Conservation (phyloP, 129 eudicot species). For the Flaveria robusta region DNA sequence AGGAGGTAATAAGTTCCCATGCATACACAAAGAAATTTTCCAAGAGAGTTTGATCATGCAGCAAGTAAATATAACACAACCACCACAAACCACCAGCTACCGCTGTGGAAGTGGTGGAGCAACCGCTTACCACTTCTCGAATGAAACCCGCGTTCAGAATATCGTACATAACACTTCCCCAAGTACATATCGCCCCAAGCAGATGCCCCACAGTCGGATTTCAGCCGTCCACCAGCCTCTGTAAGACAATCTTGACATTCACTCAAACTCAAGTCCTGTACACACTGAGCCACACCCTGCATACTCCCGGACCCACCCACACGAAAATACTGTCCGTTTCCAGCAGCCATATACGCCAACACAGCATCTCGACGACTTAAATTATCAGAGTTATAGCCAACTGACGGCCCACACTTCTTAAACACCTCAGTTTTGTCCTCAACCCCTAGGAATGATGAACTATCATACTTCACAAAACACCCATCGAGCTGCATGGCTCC, state of each 20-base stretch:
- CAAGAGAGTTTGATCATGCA: background rate
- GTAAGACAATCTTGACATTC: slow-evolving; percentile 82
- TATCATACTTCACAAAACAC: slow-evolving; percentile 66
- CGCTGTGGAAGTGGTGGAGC: slow-evolving; percentile 44
- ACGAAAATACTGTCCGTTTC: slow-evolving; percentile 58
- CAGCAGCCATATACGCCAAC: slow-evolving; percentile 50
- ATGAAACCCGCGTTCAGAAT: slow-evolving; percentile 53
- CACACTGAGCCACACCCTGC: slow-evolving; percentile 78
- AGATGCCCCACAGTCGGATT: slow-evolving; percentile 50
- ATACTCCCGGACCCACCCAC: slow-evolving; percentile 73
- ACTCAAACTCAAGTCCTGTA: slow-evolving; percentile 64
- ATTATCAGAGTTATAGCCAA: slow-evolving; percentile 50
- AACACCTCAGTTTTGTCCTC: slow-evolving; percentile 64
- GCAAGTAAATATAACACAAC: slow-evolving; percentile 32
- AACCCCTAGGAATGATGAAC: slow-evolving; percentile 57
- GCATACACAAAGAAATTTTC: slow-evolving; percentile 19
- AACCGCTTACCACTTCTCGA: slow-evolving; percentile 63
- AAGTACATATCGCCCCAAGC: slow-evolving; percentile 77
- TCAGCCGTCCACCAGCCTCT: slow-evolving; percentile 64
- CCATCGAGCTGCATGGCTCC: slow-evolving; percentile 78
- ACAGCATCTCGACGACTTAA: slow-evolving; percentile 52
- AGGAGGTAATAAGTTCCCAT: slow-evolving; percentile 18
- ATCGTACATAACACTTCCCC: slow-evolving; percentile 78
- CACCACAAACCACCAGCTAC: slow-evolving; percentile 44
- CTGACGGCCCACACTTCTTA: slow-evolving; percentile 65